Evolutionary conservation across 345 rosid species (phyloP).

Genomic region (Acer negundo): DNA sequence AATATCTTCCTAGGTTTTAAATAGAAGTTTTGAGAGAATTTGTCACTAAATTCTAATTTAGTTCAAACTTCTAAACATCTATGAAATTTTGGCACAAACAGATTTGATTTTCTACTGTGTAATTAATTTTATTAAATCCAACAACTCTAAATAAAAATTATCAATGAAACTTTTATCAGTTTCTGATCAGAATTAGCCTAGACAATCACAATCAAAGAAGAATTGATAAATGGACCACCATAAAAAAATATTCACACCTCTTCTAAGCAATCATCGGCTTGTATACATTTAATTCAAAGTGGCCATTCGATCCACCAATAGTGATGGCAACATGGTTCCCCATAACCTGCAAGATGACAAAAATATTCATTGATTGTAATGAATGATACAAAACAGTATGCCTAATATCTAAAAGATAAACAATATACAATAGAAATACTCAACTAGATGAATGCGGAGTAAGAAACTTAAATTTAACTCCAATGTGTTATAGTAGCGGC

Average conservation of each 20-base stretch:
- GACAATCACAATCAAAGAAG: not conserved
- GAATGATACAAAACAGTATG: constrained; percentile 1
- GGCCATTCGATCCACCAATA: constrained; percentile 95
- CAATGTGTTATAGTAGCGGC: constrained; percentile 1
- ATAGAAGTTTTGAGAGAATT: not conserved
- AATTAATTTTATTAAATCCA: not conserved
- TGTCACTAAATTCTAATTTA: not conserved
- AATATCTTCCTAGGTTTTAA: not conserved
- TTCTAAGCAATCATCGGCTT: constrained; percentile 89
- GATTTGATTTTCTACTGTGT: not conserved
- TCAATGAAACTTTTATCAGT: not conserved
- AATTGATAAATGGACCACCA: not conserved
- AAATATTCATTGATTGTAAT: not conserved
- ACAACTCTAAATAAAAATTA: not conserved
- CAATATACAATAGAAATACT: not conserved
- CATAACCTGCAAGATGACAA: constrained; percentile 63
- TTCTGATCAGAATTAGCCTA: not conserved
- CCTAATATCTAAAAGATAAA: not conserved
- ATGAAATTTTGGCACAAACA: not conserved
- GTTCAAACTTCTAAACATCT: not conserved
- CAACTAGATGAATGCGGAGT: not conserved
- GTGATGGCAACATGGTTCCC: constrained; percentile 93
- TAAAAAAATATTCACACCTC: not conserved
- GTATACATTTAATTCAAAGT: constrained; percentile 91
- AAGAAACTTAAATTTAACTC: constrained; percentile 9